Conservation (phyloP, 768 basidiomycete genomes). For the Xerocomus brunneocitrinus region DNA sequence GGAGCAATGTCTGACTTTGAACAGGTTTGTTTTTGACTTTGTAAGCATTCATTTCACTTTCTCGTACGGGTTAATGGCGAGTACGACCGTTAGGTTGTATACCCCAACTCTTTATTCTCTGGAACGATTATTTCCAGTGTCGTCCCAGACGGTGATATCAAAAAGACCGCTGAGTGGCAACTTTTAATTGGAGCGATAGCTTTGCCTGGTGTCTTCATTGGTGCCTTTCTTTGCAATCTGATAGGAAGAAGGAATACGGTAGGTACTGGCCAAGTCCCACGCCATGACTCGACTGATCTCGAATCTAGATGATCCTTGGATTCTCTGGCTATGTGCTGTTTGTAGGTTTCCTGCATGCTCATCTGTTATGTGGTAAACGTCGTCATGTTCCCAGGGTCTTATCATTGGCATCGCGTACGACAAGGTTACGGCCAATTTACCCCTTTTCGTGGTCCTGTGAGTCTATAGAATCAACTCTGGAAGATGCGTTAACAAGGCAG, state of each 20-base stretch:
- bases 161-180: conserved; percentile 62
- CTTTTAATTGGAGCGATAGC: conserved; percentile 56
- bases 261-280: conserved; percentile 11
- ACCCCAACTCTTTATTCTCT: conserved; percentile 70
- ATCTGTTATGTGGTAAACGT: neutral
- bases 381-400: conserved; percentile 33
- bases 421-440: conserved; percentile 55
- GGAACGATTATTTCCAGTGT: conserved; percentile 64
- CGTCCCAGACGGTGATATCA: conserved; percentile 50
- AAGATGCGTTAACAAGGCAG: neutral
- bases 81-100: conserved; percentile 44
- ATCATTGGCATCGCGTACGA: conserved; percentile 58
- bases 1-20: neutral
- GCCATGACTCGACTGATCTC: conserved; percentile 1
- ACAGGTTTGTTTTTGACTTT: conserved; percentile 68
- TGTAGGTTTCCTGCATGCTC: conserved; percentile 27
- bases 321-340: conserved; percentile 65
- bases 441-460: conserved; percentile 65
- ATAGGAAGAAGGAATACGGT: conserved; percentile 56
- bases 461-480: conserved; percentile 14
- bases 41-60: conserved; percentile 24
- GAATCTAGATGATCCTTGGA: conserved; percentile 54
- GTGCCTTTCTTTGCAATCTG: conserved; percentile 44
- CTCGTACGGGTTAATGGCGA: too few species aligned
- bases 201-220: conserved; percentile 55